Percentiles rank a stretch among this genome's conserved stretches.
Conservation (phyloP, 208 protist genomes). For the Porcisia hertigi region DNA sequence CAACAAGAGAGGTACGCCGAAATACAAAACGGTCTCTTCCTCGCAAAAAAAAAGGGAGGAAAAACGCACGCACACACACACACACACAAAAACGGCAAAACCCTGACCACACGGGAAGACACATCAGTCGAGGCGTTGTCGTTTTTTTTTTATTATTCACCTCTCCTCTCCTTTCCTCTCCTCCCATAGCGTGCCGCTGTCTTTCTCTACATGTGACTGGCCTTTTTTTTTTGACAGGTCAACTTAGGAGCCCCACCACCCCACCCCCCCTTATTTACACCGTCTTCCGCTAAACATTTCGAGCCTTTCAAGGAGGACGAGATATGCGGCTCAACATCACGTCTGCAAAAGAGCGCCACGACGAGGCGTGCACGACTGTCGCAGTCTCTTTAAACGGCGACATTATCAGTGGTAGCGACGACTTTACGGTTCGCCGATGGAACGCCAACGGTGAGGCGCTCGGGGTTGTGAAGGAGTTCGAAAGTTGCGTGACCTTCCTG, state of each 20-base stretch:
- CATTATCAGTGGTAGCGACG: constrained; percentile 89
- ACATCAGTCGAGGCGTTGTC: too few species aligned
- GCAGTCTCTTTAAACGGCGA: constrained; percentile 86
- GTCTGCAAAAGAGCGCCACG: constrained; percentile 76
- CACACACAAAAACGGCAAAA: too few species aligned
- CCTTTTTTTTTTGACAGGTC: too few species aligned
- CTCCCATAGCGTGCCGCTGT: not conserved
- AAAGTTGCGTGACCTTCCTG: constrained; percentile 92
- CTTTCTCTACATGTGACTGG: too few species aligned
- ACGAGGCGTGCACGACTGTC: constrained; percentile 88
- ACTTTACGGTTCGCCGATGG: constrained; percentile 91
- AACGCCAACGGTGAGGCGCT: constrained; percentile 91
- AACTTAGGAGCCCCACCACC: too few species aligned
- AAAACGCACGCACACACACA: too few species aligned
- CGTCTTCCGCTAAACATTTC: not conserved
- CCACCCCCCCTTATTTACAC: not conserved
- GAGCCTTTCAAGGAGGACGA: not conserved
- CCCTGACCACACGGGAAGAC: too few species aligned
- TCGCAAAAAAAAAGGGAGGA: too few species aligned
- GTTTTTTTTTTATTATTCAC: too few species aligned
- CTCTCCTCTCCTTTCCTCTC: too few species aligned
- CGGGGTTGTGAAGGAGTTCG: constrained; percentile 81
- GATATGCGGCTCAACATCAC: constrained; percentile 84
- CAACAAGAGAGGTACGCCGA: not conserved
- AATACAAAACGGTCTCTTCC: not conserved